Evolutionary conservation across 2,329 filamentous ascomycete species (phyloP).

Genomic region (Colletotrichum noveboracense): DNA sequence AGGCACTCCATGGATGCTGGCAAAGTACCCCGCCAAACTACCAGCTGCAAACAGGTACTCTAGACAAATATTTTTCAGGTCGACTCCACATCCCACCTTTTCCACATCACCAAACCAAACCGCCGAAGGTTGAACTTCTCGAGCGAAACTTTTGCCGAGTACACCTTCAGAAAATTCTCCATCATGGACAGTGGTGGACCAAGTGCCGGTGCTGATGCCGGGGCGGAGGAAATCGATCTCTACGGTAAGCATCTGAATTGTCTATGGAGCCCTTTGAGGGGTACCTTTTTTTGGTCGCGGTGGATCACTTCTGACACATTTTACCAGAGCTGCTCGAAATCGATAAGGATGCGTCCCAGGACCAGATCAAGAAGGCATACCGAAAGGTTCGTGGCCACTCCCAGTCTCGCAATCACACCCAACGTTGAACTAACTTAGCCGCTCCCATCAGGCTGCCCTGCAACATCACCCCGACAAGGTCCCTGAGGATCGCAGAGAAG

Average conservation of each 20-base stretch:
- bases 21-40: conserved; percentile 15
- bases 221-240: conserved; percentile 58
- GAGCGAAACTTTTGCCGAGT: conserved; percentile 14
- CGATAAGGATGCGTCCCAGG: conserved; percentile 71
- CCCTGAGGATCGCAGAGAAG: conserved; percentile 80
- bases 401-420: not conserved
- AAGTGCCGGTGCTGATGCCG: conserved; percentile 12
- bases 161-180: conserved; percentile 6
- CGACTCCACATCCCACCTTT: conserved; percentile 20
- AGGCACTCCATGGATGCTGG: not conserved
- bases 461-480: conserved; percentile 96
- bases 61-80: conserved; percentile 20
- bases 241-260: conserved; percentile 54
- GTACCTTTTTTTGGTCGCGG: conserved; percentile 2
- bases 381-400: conserved; percentile 70
- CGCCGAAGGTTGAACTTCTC: conserved; percentile 13
- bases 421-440: conserved; percentile 10
- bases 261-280: conserved; percentile 9
- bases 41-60: not conserved
- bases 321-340: conserved; percentile 78
- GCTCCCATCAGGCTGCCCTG: conserved; percentile 71
- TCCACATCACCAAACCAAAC: conserved; percentile 18
- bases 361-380: conserved; percentile 94
- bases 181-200: conserved; percentile 27
- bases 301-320: conserved; percentile 24